A percentile compares a stretch with the other conserved stretches of the same genome.
Conservation (phyloP, 2,329 filamentous ascomycete species). For the Talaromyces verruculosus region DNA sequence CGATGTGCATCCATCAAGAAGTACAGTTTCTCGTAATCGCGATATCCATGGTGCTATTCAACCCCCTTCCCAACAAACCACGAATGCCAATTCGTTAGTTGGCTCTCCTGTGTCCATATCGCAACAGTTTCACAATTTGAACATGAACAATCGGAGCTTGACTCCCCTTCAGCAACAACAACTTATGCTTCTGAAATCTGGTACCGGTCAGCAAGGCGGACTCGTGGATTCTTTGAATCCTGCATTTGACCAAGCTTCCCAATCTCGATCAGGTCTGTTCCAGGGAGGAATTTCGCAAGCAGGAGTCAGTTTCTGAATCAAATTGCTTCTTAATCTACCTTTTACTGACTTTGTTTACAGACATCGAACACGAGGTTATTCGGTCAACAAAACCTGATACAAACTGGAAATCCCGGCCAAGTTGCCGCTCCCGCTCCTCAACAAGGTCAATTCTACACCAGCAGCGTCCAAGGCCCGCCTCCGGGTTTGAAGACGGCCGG, state of each 20-base stretch:
- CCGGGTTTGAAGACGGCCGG: constrained; percentile 93
- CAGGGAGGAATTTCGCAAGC: constrained; percentile 51
- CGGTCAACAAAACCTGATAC: constrained; percentile 51
- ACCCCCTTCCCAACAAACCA: constrained; percentile 70
- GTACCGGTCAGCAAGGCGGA: constrained; percentile 60
- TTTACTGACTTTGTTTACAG: constrained; percentile 66
- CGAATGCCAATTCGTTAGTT: constrained; percentile 44
- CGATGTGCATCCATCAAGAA: constrained; percentile 60
- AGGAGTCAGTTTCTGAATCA: constrained; percentile 65
- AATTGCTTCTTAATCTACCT: constrained; percentile 67
- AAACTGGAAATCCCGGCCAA: constrained; percentile 40
- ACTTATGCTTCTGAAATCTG: constrained; percentile 63
- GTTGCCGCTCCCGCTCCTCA: constrained; percentile 40
- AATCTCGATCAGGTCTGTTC: constrained; percentile 47
- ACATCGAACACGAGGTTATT: constrained; percentile 59
- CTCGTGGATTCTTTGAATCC: constrained; percentile 47
- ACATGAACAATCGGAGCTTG: constrained; percentile 57
- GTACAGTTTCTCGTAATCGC: constrained; percentile 49
- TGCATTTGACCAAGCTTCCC: constrained; percentile 43
- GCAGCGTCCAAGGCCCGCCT: constrained; percentile 86
- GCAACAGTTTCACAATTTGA: constrained; percentile 45
- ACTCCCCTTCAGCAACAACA: constrained; percentile 79
- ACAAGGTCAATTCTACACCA: constrained; percentile 69
- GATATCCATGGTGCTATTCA: constrained; percentile 68
- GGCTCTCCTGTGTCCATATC: constrained; percentile 44